Base-by-base conservation (phyloP, 1,139 yeast genomes). In the Hyphopichia buzzinii region DNA sequence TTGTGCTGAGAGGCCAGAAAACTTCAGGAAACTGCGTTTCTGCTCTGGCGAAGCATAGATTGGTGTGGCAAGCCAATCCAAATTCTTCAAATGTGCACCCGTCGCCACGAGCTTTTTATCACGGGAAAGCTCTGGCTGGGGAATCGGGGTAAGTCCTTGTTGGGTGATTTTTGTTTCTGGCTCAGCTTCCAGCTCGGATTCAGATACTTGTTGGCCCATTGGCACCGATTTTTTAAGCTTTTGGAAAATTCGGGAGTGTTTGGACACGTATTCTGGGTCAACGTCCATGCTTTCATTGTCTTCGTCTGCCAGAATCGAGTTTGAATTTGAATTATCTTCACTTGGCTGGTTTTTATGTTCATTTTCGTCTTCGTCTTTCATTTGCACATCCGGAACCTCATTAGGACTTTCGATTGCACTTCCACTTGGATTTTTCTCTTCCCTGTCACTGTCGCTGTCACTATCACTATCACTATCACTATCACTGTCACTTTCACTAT, bases 1-100 rank as follows among this genome's bases (percentile, higher is more conserved):
- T 17, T 58, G 57, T 0, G 64, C 51, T 13, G 81, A 61, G 21
- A 64, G 40, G 3, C 16, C 13, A 11, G 36, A 34, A 32, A 78
- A 69, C 2, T 69, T 66, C 0, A 39, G 29, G 39, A 81, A 79
- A 3, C 76, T 68, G 40, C 59, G 61, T 2, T 64, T 60, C 4
- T 50, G 49, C 4, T 55, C 60, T 0, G 84, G 78, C 10, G 64
- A 55, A 21, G 82, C 72, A 45, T 77, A 81, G 4, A 59, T 59
- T 1, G 96, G 95, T 14, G 64, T 62, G 0, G 86, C 74, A 17
- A 85, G 62, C 95, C 96, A 87, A 46, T 77, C 73, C 23, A 81
- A 55, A 41, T 61, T 66, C 19, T 64, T 68, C 32, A 65, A 57
- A 36, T 67, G 67, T 12, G 72, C 59, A 3, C 69, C 55, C 16